A percentile compares a stretch with the other conserved stretches of the same genome.
Evolutionary conservation across 495 filamentous ascomycete species (phyloP).

Genomic region (Neurospora sp.): DNA sequence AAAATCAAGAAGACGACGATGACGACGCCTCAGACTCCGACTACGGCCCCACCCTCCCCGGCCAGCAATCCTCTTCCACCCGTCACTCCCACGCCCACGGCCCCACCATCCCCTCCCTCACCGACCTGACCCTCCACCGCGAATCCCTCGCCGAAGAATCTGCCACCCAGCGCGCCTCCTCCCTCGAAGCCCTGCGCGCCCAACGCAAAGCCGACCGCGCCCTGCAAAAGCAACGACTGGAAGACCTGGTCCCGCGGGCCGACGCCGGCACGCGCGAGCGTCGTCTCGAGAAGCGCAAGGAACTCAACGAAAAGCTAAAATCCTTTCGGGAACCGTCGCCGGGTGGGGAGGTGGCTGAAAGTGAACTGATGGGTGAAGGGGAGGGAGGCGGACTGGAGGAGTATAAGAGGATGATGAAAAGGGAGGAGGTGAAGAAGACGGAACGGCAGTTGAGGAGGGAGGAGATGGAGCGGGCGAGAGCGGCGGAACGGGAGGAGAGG

Average conservation of each 20-base stretch:
- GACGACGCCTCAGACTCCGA: slow-evolving; percentile 50
- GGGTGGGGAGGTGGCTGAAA: slow-evolving; percentile 47
- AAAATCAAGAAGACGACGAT: slow-evolving; percentile 29
- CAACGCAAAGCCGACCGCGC: slow-evolving; percentile 53
- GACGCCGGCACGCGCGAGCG: slow-evolving; percentile 79
- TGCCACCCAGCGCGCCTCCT: slow-evolving; percentile 17
- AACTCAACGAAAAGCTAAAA: slow-evolving; percentile 45
- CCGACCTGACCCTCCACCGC: slow-evolving; percentile 61
- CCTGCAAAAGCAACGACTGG: slow-evolving; percentile 51
- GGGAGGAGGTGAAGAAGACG: slow-evolving; percentile 47
- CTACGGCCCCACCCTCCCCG: slow-evolving; percentile 63
- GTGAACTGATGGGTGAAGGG: slow-evolving; percentile 51
- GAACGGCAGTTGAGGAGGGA: slow-evolving; percentile 58
- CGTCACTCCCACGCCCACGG: slow-evolving; percentile 36
- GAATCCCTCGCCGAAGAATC: slow-evolving; percentile 41
- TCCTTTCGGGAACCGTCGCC: slow-evolving; percentile 50
- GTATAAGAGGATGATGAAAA: slow-evolving; percentile 45
- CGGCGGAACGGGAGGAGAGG: slow-evolving; percentile 55
- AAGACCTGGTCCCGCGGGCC: slow-evolving; percentile 75
- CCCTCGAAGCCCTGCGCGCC: slow-evolving; percentile 44
- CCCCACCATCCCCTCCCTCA: slow-evolving; percentile 61
- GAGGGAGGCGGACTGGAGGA: slow-evolving; percentile 39
- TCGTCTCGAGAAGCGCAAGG: slow-evolving; percentile 66
- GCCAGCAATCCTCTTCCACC: neutral
- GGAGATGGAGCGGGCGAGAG: slow-evolving; percentile 48